Evolutionary conservation across 768 basidiomycete genomes (phyloP).

Genomic region (Leucosporidium yakuticum): DNA sequence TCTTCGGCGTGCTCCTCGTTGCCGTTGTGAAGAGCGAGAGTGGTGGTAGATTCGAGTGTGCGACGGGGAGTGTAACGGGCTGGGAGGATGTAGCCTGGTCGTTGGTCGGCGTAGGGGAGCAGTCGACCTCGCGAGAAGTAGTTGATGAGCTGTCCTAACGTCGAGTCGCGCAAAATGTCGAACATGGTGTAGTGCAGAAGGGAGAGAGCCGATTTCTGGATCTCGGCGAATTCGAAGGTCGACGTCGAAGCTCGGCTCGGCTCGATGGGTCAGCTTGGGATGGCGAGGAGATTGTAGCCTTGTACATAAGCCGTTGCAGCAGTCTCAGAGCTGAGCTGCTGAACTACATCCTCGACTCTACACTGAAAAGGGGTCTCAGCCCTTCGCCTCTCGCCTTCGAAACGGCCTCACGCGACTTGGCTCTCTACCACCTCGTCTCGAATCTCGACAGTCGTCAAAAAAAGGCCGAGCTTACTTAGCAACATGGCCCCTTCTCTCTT

Average conservation of each 20-base stretch:
- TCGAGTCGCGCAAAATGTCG: slow-evolving; percentile 32
- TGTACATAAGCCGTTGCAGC: too few relatives aligned
- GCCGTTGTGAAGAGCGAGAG: not conserved
- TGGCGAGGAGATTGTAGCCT: too few relatives aligned
- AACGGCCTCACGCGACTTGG: not conserved
- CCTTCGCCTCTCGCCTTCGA: too few relatives aligned
- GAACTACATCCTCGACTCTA: too few relatives aligned
- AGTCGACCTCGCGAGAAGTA: slow-evolving; percentile 14
- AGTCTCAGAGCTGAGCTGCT: too few relatives aligned
- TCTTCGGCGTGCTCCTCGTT: not conserved
- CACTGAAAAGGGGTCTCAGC: too few relatives aligned
- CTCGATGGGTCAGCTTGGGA: too few relatives aligned
- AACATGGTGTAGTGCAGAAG: not conserved
- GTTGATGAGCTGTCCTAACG: slow-evolving; percentile 33
- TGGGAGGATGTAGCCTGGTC: slow-evolving; percentile 26
- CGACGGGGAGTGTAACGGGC: slow-evolving; percentile 8
- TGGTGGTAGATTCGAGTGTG: not conserved
- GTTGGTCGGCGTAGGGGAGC: slow-evolving; percentile 35
- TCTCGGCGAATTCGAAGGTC: not conserved
- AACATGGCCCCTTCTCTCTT: slow-evolving; percentile 3
- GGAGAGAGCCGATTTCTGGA: not conserved
- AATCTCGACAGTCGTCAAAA: not conserved
- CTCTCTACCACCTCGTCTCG: not conserved
- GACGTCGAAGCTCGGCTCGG: too few relatives aligned
- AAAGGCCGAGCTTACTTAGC: not conserved